A percentile compares a stretch with the other conserved stretches of the same genome.
phyloP scores from a whole-genome alignment of 768 basidiomycete genomes.

The Pholiota conissans region DNA sequence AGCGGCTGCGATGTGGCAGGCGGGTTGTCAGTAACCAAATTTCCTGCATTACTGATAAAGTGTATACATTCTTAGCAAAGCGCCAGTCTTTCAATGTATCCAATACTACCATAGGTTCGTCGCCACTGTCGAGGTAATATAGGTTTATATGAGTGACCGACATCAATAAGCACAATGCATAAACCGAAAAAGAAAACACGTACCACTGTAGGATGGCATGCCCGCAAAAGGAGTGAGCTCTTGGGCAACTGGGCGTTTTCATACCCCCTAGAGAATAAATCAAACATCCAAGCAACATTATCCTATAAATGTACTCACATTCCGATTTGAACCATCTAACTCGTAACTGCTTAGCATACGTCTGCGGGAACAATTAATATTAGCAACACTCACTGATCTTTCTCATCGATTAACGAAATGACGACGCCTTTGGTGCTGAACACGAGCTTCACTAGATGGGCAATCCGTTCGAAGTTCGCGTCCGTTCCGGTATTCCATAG shows the following conservation, averaged over 20 bases:
- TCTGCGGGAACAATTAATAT: not conserved
- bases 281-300: slow-evolving; percentile 3
- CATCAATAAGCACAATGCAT: too few species aligned
- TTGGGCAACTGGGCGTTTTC: slow-evolving; percentile 38
- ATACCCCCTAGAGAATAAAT: slow-evolving; percentile 41
- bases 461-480: slow-evolving; percentile 91
- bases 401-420: slow-evolving; percentile 81
- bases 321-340: slow-evolving; percentile 87
- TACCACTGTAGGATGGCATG: slow-evolving; percentile 83
- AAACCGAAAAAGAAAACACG: slow-evolving; percentile 22
- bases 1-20: slow-evolving; percentile 51
- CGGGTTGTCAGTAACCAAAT: not conserved
- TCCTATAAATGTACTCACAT: slow-evolving; percentile 45
- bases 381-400: slow-evolving; percentile 65
- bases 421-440: slow-evolving; percentile 87
- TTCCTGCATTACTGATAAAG: slow-evolving; percentile 1
- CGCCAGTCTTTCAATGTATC: slow-evolving; percentile 86
- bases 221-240: slow-evolving; percentile 75
- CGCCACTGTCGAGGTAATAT: slow-evolving; percentile 50
- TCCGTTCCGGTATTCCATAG: slow-evolving; percentile 87
- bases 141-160: slow-evolving; percentile 6
- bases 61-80: slow-evolving; percentile 76
- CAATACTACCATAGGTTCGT: slow-evolving; percentile 85
- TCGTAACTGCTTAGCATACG: not conserved
- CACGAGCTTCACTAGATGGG: slow-evolving; percentile 89